Base-by-base conservation (phyloP, 1,139 yeast genomes). In the Nakaseomyces bracarensis region DNA sequence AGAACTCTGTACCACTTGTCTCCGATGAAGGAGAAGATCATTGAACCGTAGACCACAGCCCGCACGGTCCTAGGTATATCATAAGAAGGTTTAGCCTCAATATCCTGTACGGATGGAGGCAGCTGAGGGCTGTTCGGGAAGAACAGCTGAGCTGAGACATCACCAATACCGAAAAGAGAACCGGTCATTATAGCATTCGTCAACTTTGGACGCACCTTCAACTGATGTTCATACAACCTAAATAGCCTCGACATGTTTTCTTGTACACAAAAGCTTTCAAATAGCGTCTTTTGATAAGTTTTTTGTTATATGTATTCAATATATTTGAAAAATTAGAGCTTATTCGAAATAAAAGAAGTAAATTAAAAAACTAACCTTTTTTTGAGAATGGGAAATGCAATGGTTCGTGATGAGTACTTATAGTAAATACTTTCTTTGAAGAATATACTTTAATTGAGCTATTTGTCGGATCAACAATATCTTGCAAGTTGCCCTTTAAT, bases 21-120 rank as follows among this genome's bases (percentile, higher is more conserved):
- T 18, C 85, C 85, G 34, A 84, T 64, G 11, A 94, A 89, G 0
- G 91, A 80, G 58, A 86, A 86, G 39, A 86, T 67, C n/a, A 75
- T 52, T 0, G 84, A 73, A 1, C 96, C 96, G 57, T 85, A 87
- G 6, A 75, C 52, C 45, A 75, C 68, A 4, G 94, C 85, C 44
- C 95, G 66, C 3, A 70, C 46, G 0, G 87, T 79, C 44, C 96
- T 65, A 10, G 55, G 51, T 27, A 46, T 54, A 50, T 77, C 76
- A 46, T 60, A 72, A 4, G 43, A 36, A 22, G 30, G 29, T 39
- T 36, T 56, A 59, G 40, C 44, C 42, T 35, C 36, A 20, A 18
- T 36, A 14, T 31, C 41, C 42, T 49, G 50, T 39, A 63, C 36
- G 10, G 28, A 18, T 4, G 38, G 39, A 5, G 44, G 35, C 4